Evolutionary conservation across 108 stramenopile species (phyloP).

Genomic region (Stephanodiscus minutulus): DNA sequence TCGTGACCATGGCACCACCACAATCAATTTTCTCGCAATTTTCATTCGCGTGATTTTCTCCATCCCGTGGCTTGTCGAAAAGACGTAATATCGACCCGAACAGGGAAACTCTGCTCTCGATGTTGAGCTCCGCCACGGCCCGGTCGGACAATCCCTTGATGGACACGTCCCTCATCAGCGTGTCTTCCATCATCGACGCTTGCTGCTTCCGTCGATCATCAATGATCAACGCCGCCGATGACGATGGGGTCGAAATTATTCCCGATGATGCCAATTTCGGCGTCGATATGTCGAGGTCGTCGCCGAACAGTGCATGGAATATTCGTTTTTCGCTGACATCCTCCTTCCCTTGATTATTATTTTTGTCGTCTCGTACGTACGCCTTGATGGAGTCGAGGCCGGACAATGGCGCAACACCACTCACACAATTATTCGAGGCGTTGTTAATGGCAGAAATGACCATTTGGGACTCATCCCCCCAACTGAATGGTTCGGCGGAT

Average conservation of each 20-base stretch:
- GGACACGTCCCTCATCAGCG: conserved; percentile 35
- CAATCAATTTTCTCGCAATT: conserved; percentile 11
- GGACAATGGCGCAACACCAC: conserved; percentile 24
- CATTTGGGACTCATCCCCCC: conserved; percentile 32
- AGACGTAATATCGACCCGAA: conserved; percentile 46
- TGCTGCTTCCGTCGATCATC: conserved; percentile 1
- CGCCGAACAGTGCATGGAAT: conserved; percentile 23
- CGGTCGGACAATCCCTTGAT: conserved; percentile 49
- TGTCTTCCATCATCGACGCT: conserved; percentile 2
- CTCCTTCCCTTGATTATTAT: conserved; percentile 11
- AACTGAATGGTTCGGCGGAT: conserved; percentile 23
- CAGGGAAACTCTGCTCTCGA: conserved; percentile 36
- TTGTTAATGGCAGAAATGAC: background rate
- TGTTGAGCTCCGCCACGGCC: conserved; percentile 41
- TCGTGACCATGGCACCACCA: background rate
- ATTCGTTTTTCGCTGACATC: conserved; percentile 25
- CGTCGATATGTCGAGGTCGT: conserved; percentile 16
- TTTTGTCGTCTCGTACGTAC: conserved; percentile 22
- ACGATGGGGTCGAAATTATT: conserved; percentile 12
- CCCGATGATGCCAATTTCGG: conserved; percentile 6
- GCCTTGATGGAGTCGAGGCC: conserved; percentile 38
- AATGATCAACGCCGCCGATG: too few species aligned
- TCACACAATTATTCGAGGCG: background rate
- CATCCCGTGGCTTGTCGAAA: conserved; percentile 27
- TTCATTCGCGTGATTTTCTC: background rate